Percentiles rank a stretch among this genome's conserved stretches.
phyloP scores from a whole-genome alignment of 495 filamentous ascomycete species.

The Recurvomyces mirabilis region DNA sequence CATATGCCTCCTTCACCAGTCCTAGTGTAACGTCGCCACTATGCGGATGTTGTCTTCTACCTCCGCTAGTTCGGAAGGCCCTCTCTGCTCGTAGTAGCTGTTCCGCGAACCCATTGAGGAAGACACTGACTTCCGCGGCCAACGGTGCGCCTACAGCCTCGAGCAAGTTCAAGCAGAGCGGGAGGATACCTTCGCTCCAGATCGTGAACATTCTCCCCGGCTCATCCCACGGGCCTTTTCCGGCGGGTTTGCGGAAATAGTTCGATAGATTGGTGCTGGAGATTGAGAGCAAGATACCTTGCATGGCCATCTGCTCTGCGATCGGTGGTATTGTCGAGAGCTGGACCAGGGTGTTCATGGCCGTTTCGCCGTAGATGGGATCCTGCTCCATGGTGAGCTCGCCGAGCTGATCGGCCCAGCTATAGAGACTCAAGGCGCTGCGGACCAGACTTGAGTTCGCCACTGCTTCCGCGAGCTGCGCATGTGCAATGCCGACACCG shows the following conservation, averaged over 20 bases:
- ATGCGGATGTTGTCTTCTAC: constrained; percentile 29
- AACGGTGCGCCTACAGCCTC: constrained; percentile 61
- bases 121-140: constrained; percentile 71
- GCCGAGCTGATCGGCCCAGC: constrained; percentile 73
- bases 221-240: constrained; percentile 58
- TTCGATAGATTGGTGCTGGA: constrained; percentile 64
- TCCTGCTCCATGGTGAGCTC: constrained; percentile 47
- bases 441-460: constrained; percentile 54
- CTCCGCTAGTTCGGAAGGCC: constrained; percentile 36
- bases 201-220: constrained; percentile 60
- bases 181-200: constrained; percentile 80
- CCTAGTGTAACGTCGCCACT: constrained; percentile 49
- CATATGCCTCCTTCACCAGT: constrained; percentile 64
- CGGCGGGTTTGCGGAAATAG: constrained; percentile 56
- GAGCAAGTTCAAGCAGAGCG: constrained; percentile 82
- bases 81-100: constrained; percentile 54
- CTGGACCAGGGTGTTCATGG: constrained; percentile 76
- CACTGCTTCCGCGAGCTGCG: constrained; percentile 52
- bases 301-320: constrained; percentile 79
- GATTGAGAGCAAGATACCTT: constrained; percentile 66
- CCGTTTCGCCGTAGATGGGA: constrained; percentile 91
- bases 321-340: constrained; percentile 70
- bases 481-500: constrained; percentile 48
- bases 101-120: constrained; percentile 72
- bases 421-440: constrained; percentile 76